phyloP scores from a whole-genome alignment of 2,329 filamentous ascomycete species.

The Phialocephala subalpina region DNA sequence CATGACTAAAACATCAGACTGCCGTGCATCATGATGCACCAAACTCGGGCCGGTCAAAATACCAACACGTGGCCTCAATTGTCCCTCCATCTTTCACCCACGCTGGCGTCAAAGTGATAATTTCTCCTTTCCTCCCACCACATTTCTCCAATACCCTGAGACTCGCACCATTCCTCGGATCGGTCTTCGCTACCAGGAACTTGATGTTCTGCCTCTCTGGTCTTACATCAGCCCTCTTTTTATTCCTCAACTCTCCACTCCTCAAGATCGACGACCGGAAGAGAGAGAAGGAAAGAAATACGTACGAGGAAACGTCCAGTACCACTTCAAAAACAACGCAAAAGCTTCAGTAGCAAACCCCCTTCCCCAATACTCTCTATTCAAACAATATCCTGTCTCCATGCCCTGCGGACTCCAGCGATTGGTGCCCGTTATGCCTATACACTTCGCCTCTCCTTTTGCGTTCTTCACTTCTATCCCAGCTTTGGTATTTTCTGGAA shows the following conservation, averaged over 20 bases:
- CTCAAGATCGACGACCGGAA: background rate
- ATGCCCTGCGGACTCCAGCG: slow-evolving; percentile 30
- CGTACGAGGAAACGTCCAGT: slow-evolving; percentile 32
- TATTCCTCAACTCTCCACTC: no score
- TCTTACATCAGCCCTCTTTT: no score
- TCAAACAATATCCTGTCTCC: slow-evolving; percentile 35
- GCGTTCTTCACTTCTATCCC: background rate
- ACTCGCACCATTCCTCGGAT: no score
- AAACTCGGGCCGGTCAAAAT: no score
- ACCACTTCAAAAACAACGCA: slow-evolving; percentile 30
- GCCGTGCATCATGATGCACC: no score
- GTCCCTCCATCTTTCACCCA: no score
- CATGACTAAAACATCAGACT: no score
- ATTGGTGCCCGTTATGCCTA: slow-evolving; percentile 36
- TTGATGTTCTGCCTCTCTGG: slow-evolving; percentile 34
- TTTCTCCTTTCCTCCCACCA: no score
- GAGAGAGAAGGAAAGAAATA: slow-evolving; percentile 2
- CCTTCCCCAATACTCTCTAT: slow-evolving; percentile 35
- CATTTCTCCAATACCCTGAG: no score
- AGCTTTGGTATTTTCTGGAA: no score
- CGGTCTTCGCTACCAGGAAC: slow-evolving; percentile 29
- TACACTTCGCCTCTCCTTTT: slow-evolving; percentile 8
- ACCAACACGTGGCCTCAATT: no score
- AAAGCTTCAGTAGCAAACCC: slow-evolving; percentile 36
- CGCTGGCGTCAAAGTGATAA: no score